Evolutionary conservation across 192 early-diverging fungal genomes (phyloP).

Genomic region (Mortierella claussenii): DNA sequence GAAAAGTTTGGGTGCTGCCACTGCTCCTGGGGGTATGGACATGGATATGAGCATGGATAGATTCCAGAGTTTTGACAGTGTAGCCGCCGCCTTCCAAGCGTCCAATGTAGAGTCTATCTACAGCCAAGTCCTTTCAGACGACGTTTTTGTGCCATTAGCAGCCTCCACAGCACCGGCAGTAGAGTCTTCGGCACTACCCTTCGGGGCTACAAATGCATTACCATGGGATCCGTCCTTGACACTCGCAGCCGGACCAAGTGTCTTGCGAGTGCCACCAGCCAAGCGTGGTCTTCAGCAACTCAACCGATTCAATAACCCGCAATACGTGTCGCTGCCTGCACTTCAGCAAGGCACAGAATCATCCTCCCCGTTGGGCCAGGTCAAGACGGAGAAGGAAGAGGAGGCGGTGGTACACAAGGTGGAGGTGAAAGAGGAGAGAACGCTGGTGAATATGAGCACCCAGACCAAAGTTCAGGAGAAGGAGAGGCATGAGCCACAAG

Average conservation of each 20-base stretch:
- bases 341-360: conserved; percentile 10
- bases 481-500: neutral
- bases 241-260: conserved; percentile 4
- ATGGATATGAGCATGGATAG: neutral
- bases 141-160: conserved; percentile 1
- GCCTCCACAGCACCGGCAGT: too few species aligned
- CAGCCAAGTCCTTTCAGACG: conserved; percentile 10
- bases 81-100: neutral
- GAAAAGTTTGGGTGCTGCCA: neutral
- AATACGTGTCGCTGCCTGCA: conserved; percentile 22
- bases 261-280: conserved; percentile 1
- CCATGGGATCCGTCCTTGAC: conserved; percentile 5
- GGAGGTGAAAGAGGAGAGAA: neutral
- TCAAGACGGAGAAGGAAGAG: conserved; percentile 23
- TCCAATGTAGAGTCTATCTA: conserved; percentile 22
- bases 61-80: neutral
- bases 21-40: too few species aligned
- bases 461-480: neutral
- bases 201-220: neutral
- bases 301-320: conserved; percentile 27
- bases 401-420: conserved; percentile 12
- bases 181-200: neutral
- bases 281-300: conserved; percentile 8
- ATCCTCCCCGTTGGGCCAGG: neutral
- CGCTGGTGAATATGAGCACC: neutral